Percentiles rank a stretch among this genome's conserved stretches.
phyloP scores from a whole-genome alignment of 306 rosid species.

The Clitoria ternatea region DNA sequence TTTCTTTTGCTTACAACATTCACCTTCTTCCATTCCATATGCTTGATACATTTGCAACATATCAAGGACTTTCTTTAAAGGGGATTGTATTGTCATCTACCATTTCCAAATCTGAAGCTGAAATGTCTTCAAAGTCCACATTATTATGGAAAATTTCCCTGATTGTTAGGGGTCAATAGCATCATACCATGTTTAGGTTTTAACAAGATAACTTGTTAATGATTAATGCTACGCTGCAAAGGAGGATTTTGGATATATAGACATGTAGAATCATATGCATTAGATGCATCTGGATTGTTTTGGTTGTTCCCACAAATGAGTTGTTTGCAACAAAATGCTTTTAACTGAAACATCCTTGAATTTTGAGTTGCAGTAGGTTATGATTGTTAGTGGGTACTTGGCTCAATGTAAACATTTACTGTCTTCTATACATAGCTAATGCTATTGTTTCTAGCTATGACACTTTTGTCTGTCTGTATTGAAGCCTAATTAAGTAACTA shows the following conservation, averaged over 20 bases:
- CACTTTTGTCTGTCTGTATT: slow-evolving; percentile 1
- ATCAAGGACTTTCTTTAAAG: background rate
- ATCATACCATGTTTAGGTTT: background rate
- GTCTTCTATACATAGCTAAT: background rate
- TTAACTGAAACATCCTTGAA: background rate
- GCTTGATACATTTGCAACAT: slow-evolving; percentile 17
- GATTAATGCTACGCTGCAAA: background rate
- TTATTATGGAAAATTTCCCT: background rate
- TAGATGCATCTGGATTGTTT: background rate
- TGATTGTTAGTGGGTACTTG: background rate
- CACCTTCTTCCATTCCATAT: slow-evolving; percentile 9
- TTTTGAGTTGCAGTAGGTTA: background rate
- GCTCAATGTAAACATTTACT: background rate
- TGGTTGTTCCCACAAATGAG: background rate
- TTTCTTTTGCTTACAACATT: slow-evolving; percentile 1
- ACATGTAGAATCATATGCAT: background rate
- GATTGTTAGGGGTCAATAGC: background rate
- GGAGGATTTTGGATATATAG: background rate
- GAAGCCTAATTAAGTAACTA: slow-evolving; percentile 26
- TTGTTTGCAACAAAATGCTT: no score
- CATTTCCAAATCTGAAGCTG: slow-evolving; percentile 1
- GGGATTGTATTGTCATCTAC: background rate
- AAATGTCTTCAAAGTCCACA: background rate
- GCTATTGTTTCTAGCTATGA: background rate
- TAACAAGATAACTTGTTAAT: background rate